Evolutionary conservation across 257 asterid genomes (phyloP), one percentile per base, ranked within the genome.

Genomic region (Fraxinus americana): DNA sequence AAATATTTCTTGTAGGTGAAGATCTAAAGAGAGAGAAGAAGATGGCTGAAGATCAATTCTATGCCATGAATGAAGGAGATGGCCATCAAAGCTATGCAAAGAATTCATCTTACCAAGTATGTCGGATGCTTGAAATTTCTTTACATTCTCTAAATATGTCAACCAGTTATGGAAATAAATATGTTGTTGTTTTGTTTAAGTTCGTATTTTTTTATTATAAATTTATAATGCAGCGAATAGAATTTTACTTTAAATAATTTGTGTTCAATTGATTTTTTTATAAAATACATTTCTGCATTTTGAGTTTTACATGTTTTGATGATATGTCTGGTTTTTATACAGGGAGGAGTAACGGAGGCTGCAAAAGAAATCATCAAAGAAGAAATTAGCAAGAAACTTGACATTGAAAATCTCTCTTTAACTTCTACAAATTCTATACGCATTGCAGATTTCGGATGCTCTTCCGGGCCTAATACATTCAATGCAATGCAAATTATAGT

Each of bases 401-500:
- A 50, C 41, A 36, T 36, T 36, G 10, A 38, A 38, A 38, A 38
- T 7, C 10, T 38, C 41, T 38, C 41, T 14, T 41, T 10, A 41
- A 41, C 50, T 41, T 41, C 50, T 10, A 11, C 16, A 11, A 11
- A 2, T 41, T 10, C 4, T 11, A 41, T 11, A 11, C n/a, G 59
- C 29, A 50, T 81, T 3, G 77, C 36, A 0, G 89, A 83, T 68
- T 79, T 86, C 0, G 89, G 87, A 23, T 83, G 86, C 41, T 81
- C 87, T 0, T 36, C 70, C 1, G 86, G 86, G 4, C 86, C 86
- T 2, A 83, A 81, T 45, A 86, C 84, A 13, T 83, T 78, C 67
- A 10, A 34, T 16, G 32, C 81, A 3, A 39, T 74, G 71, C 77
- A 86, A 74, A 72, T 71, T 25, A 7, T 81, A 48, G 10, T 79